phyloP scores from a whole-genome alignment of 2,329 filamentous ascomycete genomes.

The Cytospora mali region DNA sequence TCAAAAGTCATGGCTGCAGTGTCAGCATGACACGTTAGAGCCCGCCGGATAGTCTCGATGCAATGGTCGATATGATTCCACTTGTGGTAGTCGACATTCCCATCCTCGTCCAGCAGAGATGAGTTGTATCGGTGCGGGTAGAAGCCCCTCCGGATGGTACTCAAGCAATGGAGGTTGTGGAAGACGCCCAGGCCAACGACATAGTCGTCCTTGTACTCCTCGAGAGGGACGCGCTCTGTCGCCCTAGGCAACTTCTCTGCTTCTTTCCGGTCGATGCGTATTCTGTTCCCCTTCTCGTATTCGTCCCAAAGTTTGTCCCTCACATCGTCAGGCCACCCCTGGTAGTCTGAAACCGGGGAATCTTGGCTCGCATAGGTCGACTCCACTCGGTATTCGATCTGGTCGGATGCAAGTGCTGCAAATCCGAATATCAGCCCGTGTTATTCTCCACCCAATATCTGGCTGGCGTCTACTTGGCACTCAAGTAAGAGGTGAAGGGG shows the following conservation, averaged over 20 bases:
- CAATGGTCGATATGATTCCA: conserved; percentile 23
- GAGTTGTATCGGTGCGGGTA: conserved; percentile 21
- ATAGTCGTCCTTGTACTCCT: conserved; percentile 15
- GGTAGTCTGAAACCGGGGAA: conserved; percentile 15
- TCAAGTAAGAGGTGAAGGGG: too few relatives aligned
- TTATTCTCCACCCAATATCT: not conserved
- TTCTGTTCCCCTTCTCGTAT: conserved; percentile 21
- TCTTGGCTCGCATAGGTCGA: conserved; percentile 19
- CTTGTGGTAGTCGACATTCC: conserved; percentile 13
- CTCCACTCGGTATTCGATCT: conserved; percentile 18
- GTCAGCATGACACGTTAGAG: conserved; percentile 18
- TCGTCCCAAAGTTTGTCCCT: conserved; percentile 18
- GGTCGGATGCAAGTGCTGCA: conserved; percentile 15
- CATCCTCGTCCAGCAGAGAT: conserved; percentile 11
- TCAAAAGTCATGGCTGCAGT: conserved; percentile 19
- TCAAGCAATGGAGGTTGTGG: conserved; percentile 22
- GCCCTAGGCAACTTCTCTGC: conserved; percentile 3
- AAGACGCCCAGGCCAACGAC: conserved; percentile 19
- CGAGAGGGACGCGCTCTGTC: conserved; percentile 8
- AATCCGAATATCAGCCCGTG: not conserved
- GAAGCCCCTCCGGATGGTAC: conserved; percentile 9
- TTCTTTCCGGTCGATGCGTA: conserved; percentile 1
- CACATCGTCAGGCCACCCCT: conserved; percentile 15
- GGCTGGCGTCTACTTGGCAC: too few relatives aligned
- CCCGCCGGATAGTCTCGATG: conserved; percentile 19